Base-by-base conservation (phyloP, 208 protist species). In the Vickermania ingenoplastis region DNA sequence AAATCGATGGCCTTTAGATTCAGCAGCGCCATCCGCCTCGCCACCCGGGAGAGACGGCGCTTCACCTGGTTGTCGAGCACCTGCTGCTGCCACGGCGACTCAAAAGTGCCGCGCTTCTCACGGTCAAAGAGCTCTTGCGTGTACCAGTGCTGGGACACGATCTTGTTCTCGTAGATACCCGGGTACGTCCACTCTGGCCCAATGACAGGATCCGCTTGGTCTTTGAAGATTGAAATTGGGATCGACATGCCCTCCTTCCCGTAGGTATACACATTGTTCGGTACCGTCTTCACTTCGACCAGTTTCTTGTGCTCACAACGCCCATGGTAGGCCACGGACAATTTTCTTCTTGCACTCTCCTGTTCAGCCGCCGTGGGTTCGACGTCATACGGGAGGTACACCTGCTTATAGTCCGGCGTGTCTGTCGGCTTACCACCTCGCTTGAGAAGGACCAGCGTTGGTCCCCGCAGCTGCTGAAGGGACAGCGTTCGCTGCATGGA, bases 211-310 rank as follows among this genome's bases (percentile, higher is more conserved):
- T 95, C 89, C 14, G 73, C 25, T 49, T 95, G 85, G 2, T 95
- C 85, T 57, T 95, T 95, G 60, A 95, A 95, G 59, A 95, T 77
- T 7, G 89, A 76, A 52, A 95, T 89, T 57, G 89, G 89, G 2
- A 95, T 23, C 2, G 86, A 89, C 85, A 95, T 92, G n/a, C 89
- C 89, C 54, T 95, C 85, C 68, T 95, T 95, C 1, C 89, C 89
- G 56, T 92, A 95, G 3, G 85, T 92, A 77, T 91, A 95, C 75
- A 95, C 81, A 63, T 95, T 95, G 60, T 83, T 66, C 14, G 89
- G 89, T 4, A 95, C 89, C 30, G 90, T 80, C 67, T 91, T 92
- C 5, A 95, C 85, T 48, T 88, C 79, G 27, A 93, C 71, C 27
- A 91, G 31, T 63, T 84, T 88, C 41, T 79, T 72, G 59, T 87